Evolutionary conservation across 306 rosid genomes (phyloP).

Genomic region (Vachellia collinsii): DNA sequence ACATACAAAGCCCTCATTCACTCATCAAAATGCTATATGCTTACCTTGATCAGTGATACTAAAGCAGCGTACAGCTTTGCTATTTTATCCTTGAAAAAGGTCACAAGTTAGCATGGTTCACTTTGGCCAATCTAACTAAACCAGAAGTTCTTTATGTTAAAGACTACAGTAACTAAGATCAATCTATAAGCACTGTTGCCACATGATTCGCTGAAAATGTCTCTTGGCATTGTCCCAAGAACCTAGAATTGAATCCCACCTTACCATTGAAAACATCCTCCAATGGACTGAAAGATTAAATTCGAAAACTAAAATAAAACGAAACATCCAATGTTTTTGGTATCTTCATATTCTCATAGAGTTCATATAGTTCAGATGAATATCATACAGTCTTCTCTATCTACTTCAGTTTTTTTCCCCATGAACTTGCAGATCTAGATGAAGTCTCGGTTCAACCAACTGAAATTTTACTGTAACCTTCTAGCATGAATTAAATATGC

Average conservation of each 20-base stretch:
- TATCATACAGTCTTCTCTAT: neutral
- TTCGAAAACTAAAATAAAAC: neutral
- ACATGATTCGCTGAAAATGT: neutral
- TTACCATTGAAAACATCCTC: slow-evolving; percentile 2
- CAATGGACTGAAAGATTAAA: neutral
- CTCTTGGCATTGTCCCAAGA: neutral
- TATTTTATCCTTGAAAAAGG: neutral
- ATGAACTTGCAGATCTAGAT: neutral
- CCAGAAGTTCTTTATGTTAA: neutral
- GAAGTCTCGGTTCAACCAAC: neutral
- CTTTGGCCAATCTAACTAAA: neutral
- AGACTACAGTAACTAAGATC: neutral
- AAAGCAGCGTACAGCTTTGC: neutral
- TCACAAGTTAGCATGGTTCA: neutral
- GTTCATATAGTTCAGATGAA: neutral
- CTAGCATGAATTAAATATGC: neutral
- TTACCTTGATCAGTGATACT: neutral
- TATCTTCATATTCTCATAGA: neutral
- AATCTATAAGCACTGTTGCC: neutral
- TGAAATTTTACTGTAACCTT: neutral
- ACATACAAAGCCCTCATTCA: neutral
- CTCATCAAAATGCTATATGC: neutral
- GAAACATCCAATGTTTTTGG: neutral
- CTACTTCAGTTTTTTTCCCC: neutral
- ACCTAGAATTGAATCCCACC: neutral